Base-by-base conservation (phyloP, 2,329 filamentous ascomycete species). In the Diaporthe sp. region DNA sequence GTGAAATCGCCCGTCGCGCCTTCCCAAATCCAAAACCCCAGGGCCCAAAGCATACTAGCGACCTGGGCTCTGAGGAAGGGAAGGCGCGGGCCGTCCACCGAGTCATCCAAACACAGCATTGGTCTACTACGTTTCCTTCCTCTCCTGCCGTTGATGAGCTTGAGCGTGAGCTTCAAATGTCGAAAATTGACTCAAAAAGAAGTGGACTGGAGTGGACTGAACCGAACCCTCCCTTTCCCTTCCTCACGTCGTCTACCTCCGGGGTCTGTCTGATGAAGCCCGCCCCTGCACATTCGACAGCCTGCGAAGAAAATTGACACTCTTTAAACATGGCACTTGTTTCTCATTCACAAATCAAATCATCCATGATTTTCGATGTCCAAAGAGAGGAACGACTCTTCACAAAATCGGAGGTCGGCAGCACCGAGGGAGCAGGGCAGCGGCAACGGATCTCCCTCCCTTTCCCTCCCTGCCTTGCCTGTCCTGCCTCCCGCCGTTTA, bases 1-100 rank as follows among this genome's bases (percentile, higher is more conserved):
- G 49, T 53, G 65, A 70, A 70, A 49, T 67, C 61, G 61, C 61
- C 28, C 42, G 42, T 28, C 42, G n/a, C 47, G n/a, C 58, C 58
- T 42, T 25, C 57, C 57, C 57, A 39, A 25, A 34, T 9, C 28
- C 25, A 31, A 10, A 37, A 6, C 20, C 63, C 63, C 37, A 17
- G n/a, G 3, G 34, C 37, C 37, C 37, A 51, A 68, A 51, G 28
- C 63, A 49, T n/a, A 25, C 47, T n/a, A 37, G 31, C 22, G 17
- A 31, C 42, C 4, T 37, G 4, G 1, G 31, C 9, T n/a, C 60
- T 8, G 12, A 13, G 15, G 8, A 31, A 47, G 9, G 15, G 8
- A 31, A 47, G 9, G 25, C 9, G 57, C 34, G 17, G 10, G 22
- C 53, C 57, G 34, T 37, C 31, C 20, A 28, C 20, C 28, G 44